A percentile compares a stretch with the other conserved stretches of the same genome.
phyloP scores from a whole-genome alignment of 2,329 filamentous ascomycete genomes.

The Coniochaeta ligniaria region DNA sequence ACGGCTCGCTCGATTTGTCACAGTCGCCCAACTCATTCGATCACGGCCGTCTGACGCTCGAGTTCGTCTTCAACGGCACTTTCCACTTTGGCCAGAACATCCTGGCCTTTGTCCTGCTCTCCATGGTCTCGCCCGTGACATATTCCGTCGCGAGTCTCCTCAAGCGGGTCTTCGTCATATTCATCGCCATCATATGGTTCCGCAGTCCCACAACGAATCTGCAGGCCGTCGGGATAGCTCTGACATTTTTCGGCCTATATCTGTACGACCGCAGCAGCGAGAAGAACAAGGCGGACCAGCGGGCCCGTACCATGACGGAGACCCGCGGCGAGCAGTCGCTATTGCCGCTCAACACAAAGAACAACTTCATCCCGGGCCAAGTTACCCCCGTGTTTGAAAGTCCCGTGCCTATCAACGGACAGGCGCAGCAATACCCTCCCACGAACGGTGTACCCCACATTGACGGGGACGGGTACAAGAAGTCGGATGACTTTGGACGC shows the following conservation, averaged over 20 bases:
- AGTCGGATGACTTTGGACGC: conserved; percentile 41
- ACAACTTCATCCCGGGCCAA: conserved; percentile 21
- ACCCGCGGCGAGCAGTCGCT: conserved; percentile 43
- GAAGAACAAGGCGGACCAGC: conserved; percentile 78
- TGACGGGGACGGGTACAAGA: conserved; percentile 49
- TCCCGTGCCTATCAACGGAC: conserved; percentile 12
- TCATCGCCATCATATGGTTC: conserved; percentile 94
- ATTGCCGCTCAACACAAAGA: conserved; percentile 55
- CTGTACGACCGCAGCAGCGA: conserved; percentile 91
- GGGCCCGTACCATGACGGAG: conserved; percentile 60
- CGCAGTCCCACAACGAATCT: conserved; percentile 77
- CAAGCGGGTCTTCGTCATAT: conserved; percentile 95
- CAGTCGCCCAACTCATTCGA: conserved; percentile 61
- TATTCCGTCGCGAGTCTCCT: conserved; percentile 95
- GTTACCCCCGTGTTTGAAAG: conserved; percentile 29
- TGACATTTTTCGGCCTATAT: conserved; percentile 90
- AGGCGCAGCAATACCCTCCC: conserved; percentile 7
- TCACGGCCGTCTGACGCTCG: conserved; percentile 66
- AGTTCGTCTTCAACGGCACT: conserved; percentile 93
- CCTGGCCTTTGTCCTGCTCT: conserved; percentile 84
- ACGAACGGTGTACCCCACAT: conserved; percentile 28
- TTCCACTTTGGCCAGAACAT: conserved; percentile 98
- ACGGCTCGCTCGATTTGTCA: conserved; percentile 64
- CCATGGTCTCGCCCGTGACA: conserved; percentile 90
- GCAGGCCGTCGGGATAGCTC: conserved; percentile 75